Conservation (phyloP, 2,329 filamentous ascomycete genomes). For the Akanthomyces dipterigenus region DNA sequence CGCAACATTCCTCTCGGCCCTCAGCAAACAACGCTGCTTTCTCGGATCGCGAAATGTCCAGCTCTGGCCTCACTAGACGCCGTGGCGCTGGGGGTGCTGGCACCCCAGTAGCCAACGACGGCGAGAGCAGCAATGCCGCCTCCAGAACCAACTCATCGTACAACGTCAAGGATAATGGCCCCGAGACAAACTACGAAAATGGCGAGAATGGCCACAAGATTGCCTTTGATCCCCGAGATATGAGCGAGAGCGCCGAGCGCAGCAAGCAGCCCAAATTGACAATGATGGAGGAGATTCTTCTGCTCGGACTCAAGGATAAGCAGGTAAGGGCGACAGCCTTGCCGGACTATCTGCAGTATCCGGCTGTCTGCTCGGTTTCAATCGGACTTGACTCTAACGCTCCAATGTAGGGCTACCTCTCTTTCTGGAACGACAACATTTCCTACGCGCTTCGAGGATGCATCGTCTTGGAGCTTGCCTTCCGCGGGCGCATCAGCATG, state of each 20-base stretch:
- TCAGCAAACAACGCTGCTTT: background rate
- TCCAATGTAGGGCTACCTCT: constrained; percentile 76
- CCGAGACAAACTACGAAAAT: constrained; percentile 82
- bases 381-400: background rate
- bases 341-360: too few species aligned
- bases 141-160: constrained; percentile 52
- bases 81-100: constrained; percentile 60
- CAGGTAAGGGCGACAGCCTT: constrained; percentile 55
- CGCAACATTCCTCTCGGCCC: background rate
- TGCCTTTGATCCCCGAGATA: constrained; percentile 93
- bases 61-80: constrained; percentile 55
- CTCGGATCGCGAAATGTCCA: constrained; percentile 23
- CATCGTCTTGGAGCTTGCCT: constrained; percentile 95
- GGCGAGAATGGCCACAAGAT: constrained; percentile 98
- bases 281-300: constrained; percentile 94
- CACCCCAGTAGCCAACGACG: constrained; percentile 42
- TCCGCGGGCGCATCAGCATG: constrained; percentile 95
- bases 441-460: constrained; percentile 95
- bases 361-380: background rate
- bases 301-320: constrained; percentile 96
- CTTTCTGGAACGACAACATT: constrained; percentile 99
- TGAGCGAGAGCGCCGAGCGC: constrained; percentile 91
- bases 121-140: constrained; percentile 49
- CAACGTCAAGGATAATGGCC: constrained; percentile 47
- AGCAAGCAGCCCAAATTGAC: constrained; percentile 98